phyloP scores from a whole-genome alignment of 2,329 filamentous ascomycete species.

The Dendryphion nanum region DNA sequence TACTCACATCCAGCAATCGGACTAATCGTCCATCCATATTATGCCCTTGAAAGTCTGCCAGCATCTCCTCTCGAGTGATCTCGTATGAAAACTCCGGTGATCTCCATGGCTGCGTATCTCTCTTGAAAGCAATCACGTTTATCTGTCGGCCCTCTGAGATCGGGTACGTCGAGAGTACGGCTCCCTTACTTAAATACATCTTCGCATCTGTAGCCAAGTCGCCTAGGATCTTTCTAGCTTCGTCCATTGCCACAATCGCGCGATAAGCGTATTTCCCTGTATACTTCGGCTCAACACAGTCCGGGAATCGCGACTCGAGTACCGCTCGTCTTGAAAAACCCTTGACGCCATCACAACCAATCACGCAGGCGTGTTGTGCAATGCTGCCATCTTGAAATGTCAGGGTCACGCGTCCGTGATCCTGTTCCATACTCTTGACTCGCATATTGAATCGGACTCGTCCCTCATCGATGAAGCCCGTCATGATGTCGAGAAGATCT shows the following conservation, averaged over 20 bases:
- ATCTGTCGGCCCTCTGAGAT: slow-evolving; percentile 19
- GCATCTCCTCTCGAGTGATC: slow-evolving; percentile 20
- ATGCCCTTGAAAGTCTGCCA: slow-evolving; percentile 17
- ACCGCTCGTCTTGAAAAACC: slow-evolving; percentile 20
- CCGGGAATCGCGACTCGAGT: slow-evolving; percentile 13
- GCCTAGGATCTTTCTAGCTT: slow-evolving; percentile 39
- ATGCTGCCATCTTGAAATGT: slow-evolving; percentile 38
- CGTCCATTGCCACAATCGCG: slow-evolving; percentile 32
- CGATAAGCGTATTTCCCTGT: slow-evolving; percentile 27
- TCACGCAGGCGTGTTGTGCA: slow-evolving; percentile 38
- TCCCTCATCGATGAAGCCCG: slow-evolving; percentile 40
- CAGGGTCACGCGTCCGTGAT: slow-evolving; percentile 36
- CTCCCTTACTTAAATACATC: slow-evolving; percentile 23
- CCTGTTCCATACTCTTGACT: slow-evolving; percentile 27
- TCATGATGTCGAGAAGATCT: slow-evolving; percentile 48
- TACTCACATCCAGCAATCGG: slow-evolving; percentile 11
- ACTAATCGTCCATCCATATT: slow-evolving; percentile 15
- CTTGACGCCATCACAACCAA: slow-evolving; percentile 52
- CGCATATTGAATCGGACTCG: slow-evolving; percentile 29
- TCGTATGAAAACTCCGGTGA: slow-evolving; percentile 9
- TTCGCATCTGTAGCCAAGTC: slow-evolving; percentile 28
- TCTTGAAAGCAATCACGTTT: slow-evolving; percentile 22
- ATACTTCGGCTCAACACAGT: slow-evolving; percentile 21
- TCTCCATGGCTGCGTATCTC: slow-evolving; percentile 12
- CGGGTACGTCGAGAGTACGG: slow-evolving; percentile 20